Evolutionary conservation across 257 asterid genomes (phyloP).

Genomic region (Solanum boliviense): DNA sequence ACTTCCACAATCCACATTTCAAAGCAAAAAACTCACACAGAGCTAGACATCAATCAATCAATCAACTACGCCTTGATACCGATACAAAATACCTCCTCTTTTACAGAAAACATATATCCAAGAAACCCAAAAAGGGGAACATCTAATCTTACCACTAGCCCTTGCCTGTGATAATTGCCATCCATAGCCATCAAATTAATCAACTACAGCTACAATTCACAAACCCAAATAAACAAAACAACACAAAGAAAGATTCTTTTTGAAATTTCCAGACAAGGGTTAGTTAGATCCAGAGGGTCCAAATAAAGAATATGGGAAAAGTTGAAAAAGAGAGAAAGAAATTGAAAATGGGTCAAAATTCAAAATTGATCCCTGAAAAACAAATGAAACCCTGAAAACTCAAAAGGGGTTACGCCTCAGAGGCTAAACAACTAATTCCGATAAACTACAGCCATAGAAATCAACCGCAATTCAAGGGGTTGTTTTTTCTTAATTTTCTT

Average conservation of each 20-base stretch:
- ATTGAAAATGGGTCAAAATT: background rate
- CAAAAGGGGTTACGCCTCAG: background rate
- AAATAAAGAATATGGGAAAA: background rate
- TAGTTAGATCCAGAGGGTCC: slow-evolving; percentile 3
- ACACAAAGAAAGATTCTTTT: background rate
- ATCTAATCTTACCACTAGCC: slow-evolving; percentile 1
- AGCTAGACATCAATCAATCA: background rate
- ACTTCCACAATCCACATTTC: background rate
- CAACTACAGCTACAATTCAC: background rate
- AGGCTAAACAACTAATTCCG: background rate
- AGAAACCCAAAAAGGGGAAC: background rate
- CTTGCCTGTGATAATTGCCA: background rate
- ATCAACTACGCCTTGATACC: background rate
- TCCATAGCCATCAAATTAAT: background rate
- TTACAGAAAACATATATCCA: background rate
- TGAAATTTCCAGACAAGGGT: background rate
- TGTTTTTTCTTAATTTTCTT: background rate
- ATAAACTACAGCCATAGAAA: background rate
- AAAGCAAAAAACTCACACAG: background rate
- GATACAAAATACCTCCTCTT: background rate
- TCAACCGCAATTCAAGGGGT: background rate
- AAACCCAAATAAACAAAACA: background rate
- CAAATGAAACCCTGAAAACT: background rate
- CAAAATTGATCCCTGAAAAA: background rate
- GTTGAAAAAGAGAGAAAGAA: background rate